Evolutionary conservation across 176 grass and related monocot species (phyloP).

Genomic region (Elymus sibiricus): DNA sequence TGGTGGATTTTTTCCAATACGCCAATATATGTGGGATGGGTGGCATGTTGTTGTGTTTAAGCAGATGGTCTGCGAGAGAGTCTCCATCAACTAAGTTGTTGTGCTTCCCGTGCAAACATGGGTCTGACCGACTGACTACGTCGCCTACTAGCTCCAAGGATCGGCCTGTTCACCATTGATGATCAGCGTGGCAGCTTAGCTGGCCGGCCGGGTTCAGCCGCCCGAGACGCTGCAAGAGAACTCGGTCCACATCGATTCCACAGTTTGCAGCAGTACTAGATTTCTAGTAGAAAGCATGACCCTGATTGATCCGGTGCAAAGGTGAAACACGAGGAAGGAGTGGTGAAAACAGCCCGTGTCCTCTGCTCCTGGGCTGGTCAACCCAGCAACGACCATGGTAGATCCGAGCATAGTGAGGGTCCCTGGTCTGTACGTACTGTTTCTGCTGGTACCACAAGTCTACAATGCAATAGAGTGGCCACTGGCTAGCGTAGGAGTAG

Average conservation of each 20-base stretch:
- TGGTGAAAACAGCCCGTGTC: background rate
- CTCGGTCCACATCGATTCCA: slow-evolving; percentile 18
- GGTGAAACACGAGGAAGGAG: background rate
- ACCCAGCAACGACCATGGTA: background rate
- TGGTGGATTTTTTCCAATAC: no score
- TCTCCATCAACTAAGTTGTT: background rate
- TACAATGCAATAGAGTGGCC: background rate
- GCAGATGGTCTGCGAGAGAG: no score
- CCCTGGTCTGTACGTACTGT: background rate
- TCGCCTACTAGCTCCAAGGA: background rate
- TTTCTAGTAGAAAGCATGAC: no score
- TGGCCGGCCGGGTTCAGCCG: background rate
- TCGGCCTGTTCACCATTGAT: slow-evolving; percentile 5
- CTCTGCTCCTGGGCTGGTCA: background rate
- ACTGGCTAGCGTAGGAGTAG: background rate
- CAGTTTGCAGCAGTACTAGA: no score
- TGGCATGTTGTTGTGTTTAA: no score
- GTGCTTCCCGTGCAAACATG: background rate
- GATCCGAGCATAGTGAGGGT: slow-evolving; percentile 17
- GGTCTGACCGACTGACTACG: background rate
- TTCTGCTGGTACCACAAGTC: background rate
- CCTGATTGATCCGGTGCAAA: background rate
- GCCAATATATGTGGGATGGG: no score
- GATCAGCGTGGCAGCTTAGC: background rate
- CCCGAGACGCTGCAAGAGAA: background rate